Evolutionary conservation across 768 basidiomycete genomes (phyloP).

Genomic region (Hericium alpestre): DNA sequence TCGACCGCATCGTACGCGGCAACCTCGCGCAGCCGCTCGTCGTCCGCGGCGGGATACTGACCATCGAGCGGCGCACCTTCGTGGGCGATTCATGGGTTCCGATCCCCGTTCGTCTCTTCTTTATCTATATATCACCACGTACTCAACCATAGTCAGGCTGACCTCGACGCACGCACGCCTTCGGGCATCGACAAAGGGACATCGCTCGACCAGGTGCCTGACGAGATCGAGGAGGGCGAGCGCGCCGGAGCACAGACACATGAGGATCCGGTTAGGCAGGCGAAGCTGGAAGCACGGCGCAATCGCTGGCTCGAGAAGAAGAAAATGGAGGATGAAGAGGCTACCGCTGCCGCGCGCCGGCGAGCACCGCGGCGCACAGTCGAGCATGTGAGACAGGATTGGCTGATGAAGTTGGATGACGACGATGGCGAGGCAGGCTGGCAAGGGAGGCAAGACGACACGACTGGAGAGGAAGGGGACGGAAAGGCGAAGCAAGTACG

Average conservation of each 20-base stretch:
- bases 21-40: not conserved
- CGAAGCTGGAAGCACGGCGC: not conserved
- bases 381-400: not conserved
- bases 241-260: not conserved
- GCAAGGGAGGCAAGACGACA: not conserved
- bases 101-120: not conserved
- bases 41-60: not conserved
- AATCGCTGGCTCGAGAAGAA: too few species aligned
- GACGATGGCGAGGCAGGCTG: not conserved
- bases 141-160: not conserved
- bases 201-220: not conserved
- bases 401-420: not conserved
- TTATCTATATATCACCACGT: not conserved
- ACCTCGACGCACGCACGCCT: not conserved
- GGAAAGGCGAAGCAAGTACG: not conserved
- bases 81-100: not conserved
- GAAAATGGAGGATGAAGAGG: too few species aligned
- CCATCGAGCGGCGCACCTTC: not conserved
- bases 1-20: not conserved
- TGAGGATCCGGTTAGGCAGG: not conserved
- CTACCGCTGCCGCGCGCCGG: too few species aligned
- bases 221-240: not conserved
- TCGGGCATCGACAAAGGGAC: not conserved
- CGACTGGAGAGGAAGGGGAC: not conserved
- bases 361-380: not conserved